Base-by-base conservation (phyloP, 1,139 yeast species). In the Kazachstania sp. region DNA sequence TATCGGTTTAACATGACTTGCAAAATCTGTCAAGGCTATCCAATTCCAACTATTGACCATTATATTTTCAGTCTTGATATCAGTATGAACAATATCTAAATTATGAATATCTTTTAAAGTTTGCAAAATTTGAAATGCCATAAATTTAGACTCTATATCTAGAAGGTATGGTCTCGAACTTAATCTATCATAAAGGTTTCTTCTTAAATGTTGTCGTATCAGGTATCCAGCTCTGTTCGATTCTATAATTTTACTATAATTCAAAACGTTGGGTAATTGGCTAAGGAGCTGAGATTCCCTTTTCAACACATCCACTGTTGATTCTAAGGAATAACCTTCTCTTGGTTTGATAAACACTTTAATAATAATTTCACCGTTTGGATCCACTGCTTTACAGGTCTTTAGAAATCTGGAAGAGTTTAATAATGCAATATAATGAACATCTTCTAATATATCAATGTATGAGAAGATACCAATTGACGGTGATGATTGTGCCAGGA, bases 161-260 rank as follows among this genome's bases (percentile, higher is more conserved):
- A 84, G 92, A 42, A 90, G 70, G 63, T 90, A 92, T 0, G 98
- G 97, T 42, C 97, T 72, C 2, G 92, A 78, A 37, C 95, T 84
- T 46, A 92, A 72, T 51, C 97, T 69, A 61, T 94, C 98, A 60
- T 88, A 88, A 31, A 90, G 68, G 58, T 86, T 88, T 37, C 84
- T 80, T 56, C 82, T 77, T 48, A 86, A 71, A 70, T 79, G 80
- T 56, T 90, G 97, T 48, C 98, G 74, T 47, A 90, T 79, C 45
- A 90, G 67, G 65, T 92, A 94, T 0, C 95, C 95, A 0, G 97
- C 97, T 46, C 97, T 72, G 49, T 86, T 95, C 0, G 97, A 87
- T 60, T 90, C 97, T 23, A 88, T 73, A 40, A 92, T 70, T 50
- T 82, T 77, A 48, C 78, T 72, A 68, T 83, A 90, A 3, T 95